Percentiles rank a stretch among this genome's conserved stretches.
phyloP scores from a whole-genome alignment of 208 protist genomes.

The Trypanosoma cruzi region DNA sequence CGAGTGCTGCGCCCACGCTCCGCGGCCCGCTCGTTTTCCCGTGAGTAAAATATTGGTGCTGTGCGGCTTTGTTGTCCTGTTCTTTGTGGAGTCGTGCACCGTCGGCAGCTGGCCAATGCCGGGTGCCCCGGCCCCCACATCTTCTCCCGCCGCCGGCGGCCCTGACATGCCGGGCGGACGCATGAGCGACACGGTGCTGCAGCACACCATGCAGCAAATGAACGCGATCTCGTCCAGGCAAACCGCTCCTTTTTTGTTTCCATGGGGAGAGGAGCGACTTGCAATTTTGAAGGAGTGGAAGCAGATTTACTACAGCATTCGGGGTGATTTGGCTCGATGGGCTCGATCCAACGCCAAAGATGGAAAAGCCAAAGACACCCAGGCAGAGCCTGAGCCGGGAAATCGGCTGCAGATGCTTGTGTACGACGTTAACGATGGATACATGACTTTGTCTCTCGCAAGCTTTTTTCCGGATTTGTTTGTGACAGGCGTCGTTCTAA shows the following conservation, averaged over 20 bases:
- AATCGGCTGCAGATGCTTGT: conserved; percentile 5
- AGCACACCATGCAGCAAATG: conserved; percentile 2
- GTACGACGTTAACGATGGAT: conserved; percentile 26
- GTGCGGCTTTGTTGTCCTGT: conserved; percentile 3
- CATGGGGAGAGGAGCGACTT: conserved; percentile 31
- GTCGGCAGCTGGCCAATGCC: conserved; percentile 31
- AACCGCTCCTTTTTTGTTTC: conserved; percentile 34
- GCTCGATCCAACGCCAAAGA: neutral
- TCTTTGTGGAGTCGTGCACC: conserved; percentile 4
- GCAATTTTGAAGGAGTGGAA: conserved; percentile 34
- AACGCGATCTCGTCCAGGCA: conserved; percentile 8
- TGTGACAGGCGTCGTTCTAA: conserved; percentile 12
- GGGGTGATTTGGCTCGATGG: neutral
- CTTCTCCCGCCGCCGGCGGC: neutral
- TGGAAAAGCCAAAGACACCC: neutral
- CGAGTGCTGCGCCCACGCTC: neutral
- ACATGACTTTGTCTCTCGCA: conserved; percentile 24
- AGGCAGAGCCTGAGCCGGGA: neutral
- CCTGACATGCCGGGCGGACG: neutral
- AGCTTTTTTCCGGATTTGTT: conserved; percentile 18
- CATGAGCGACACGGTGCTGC: conserved; percentile 2
- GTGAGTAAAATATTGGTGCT: conserved; percentile 2
- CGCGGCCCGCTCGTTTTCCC: neutral
- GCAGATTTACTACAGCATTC: conserved; percentile 38
- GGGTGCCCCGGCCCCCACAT: neutral